Evolutionary conservation across 768 basidiomycete genomes (phyloP), one percentile per base, ranked within the genome.

Genomic region (Podaxis carcinomalis): DNA sequence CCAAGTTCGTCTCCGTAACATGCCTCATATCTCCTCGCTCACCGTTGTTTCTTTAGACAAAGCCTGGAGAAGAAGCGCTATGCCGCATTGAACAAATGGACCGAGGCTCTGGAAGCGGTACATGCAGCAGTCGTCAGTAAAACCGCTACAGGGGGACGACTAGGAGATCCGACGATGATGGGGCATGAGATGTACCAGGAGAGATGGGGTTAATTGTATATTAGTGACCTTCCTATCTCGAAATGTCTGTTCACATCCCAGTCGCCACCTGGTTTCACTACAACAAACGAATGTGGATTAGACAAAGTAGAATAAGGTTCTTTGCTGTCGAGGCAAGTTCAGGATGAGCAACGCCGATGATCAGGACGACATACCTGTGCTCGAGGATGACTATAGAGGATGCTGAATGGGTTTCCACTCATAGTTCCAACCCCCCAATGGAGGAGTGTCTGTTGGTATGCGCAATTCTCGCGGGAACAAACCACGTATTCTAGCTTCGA

Each of bases 11-110:
- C 25, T 42, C 32, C 27, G 10, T 5, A 39, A 35, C 56, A 23
- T 55, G 82, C 51, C 56, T 36, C 13, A 14, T 32, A 5, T 57
- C 46, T 21, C 19, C 14, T 19, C 35, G 16, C 51, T 59, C 46
- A 60, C 42, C 2, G 6, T 16, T 36, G 35, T 56, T 19, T 53
- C 37, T 58, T 16, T 56, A 95, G 93, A 65, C 90, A 93, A 81
- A 90, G 85, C 67, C 78, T 95, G 56, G 93, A 95, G 72, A 92
- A 89, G 77, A 88, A 88, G 68, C 86, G 94, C 32, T 95, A 95
- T 66, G 77, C 81, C 46, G 90, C 93, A 11, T 76, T 95, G 51
- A 83, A 83, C 63, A 87, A 85, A 67, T 95, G 93, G 93, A 87
- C 91, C 2, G 83, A 86, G 54, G 86, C 90, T n/a, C 75, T 95